Conservation (phyloP, 768 basidiomycete genomes). For the Mycena pura region DNA sequence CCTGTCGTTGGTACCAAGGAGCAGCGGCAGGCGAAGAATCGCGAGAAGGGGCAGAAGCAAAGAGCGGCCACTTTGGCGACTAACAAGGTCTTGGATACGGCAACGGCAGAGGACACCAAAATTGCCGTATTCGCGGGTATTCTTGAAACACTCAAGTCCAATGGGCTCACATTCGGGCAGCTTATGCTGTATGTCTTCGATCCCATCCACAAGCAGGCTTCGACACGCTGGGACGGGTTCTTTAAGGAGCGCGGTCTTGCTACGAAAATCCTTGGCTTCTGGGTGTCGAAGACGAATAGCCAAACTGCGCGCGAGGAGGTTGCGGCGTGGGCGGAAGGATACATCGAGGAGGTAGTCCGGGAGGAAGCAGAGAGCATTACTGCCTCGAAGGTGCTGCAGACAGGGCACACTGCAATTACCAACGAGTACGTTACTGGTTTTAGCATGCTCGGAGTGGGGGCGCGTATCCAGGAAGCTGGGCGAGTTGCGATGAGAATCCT, state of each 20-base stretch:
- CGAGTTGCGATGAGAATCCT: conserved; percentile 22
- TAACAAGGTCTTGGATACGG: background rate
- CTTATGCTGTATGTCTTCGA: conserved; percentile 36
- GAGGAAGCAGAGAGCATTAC: conserved; percentile 31
- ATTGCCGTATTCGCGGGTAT: conserved; percentile 7
- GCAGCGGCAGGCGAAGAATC: background rate
- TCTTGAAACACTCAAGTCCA: background rate
- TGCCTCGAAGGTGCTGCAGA: conserved; percentile 25
- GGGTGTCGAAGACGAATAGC: conserved; percentile 30
- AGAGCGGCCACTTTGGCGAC: background rate
- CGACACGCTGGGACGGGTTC: conserved; percentile 31
- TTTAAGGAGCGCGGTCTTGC: conserved; percentile 20
- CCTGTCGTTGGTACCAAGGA: conserved; percentile 11
- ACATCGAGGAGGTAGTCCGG: conserved; percentile 20
- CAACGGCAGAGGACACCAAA: background rate
- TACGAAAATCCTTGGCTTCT: conserved; percentile 33
- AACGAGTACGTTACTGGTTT: conserved; percentile 21
- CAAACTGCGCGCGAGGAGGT: conserved; percentile 21
- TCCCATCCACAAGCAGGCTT: conserved; percentile 25
- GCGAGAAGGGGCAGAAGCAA: background rate
- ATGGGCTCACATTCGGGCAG: conserved; percentile 22
- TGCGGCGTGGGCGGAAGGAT: conserved; percentile 32
- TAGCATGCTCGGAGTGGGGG: background rate
- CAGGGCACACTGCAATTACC: conserved; percentile 10
- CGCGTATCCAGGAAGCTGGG: conserved; percentile 1